These are phyloP conservation scores for Tricharina praecox DNA, from an alignment of 495 filamentous ascomycete species.

Conservation along the genomic window DNA sequence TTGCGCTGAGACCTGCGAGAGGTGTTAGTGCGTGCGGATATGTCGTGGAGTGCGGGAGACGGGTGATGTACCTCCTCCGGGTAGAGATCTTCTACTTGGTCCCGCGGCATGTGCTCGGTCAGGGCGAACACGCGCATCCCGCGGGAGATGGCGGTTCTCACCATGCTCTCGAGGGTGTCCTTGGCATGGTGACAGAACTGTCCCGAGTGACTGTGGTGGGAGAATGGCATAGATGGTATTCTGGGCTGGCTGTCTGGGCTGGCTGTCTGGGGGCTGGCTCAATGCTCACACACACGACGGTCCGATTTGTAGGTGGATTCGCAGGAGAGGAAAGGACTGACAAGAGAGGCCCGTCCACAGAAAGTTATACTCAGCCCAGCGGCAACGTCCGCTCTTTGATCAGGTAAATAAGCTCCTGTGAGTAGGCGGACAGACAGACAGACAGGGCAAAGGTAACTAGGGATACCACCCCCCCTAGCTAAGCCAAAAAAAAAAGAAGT, in stretches of 20 bases:
- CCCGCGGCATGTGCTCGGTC: slow-evolving; percentile 94
- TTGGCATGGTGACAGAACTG: slow-evolving; percentile 91
- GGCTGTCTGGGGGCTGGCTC: neutral
- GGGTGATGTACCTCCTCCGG: slow-evolving; percentile 61
- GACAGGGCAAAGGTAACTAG: no score
- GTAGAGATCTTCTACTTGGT: slow-evolving; percentile 55
- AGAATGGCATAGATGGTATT: slow-evolving; percentile 93
- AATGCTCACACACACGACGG: neutral
- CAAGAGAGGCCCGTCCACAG: neutral
- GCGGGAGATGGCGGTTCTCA: slow-evolving; percentile 58
- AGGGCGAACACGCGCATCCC: slow-evolving; percentile 70
- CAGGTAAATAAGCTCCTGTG: no score
- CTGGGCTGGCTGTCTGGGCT: slow-evolving; percentile 2
- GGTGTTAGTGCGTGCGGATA: neutral
- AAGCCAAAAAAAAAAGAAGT: no score
- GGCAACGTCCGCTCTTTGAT: neutral
- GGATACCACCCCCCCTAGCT: no score
- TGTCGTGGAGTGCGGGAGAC: neutral
- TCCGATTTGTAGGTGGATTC: neutral
- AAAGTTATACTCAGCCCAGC: neutral
- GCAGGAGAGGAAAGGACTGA: neutral
- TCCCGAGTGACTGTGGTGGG: slow-evolving; percentile 96
- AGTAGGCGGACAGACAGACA: no score
- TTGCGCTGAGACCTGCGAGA: slow-evolving; percentile 12
- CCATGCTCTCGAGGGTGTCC: slow-evolving; percentile 65